Conservation (phyloP, 805 yeast species). For the Candida insectorum region DNA sequence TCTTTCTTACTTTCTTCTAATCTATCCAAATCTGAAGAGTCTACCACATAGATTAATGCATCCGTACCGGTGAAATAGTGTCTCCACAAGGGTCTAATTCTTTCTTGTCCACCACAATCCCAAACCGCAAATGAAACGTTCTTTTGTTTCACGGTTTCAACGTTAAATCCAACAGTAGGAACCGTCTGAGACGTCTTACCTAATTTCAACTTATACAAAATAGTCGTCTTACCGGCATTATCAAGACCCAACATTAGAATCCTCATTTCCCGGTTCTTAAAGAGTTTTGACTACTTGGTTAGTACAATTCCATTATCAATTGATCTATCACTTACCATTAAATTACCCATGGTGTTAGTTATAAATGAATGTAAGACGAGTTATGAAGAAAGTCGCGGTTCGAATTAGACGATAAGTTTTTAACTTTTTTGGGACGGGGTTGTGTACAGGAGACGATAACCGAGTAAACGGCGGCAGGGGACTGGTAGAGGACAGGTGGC, state of each 20-base stretch:
- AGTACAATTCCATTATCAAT: background rate
- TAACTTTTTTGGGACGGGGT: constrained; percentile 3
- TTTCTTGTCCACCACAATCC: constrained; percentile 99
- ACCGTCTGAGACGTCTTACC: constrained; percentile 76
- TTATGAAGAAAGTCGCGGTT: constrained; percentile 1
- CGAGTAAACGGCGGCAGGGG: background rate
- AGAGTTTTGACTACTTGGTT: constrained; percentile 30
- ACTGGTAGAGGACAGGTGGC: background rate
- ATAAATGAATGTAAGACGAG: background rate
- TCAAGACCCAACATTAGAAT: constrained; percentile 90
- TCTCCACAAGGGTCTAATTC: constrained; percentile 97
- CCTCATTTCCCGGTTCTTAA: constrained; percentile 91
- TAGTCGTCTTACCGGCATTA: constrained; percentile 90
- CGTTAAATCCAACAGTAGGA: constrained; percentile 94
- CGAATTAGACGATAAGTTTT: constrained; percentile 7
- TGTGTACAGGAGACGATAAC: too few species aligned
- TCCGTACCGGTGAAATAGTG: constrained; percentile 93
- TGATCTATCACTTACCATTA: constrained; percentile 10
- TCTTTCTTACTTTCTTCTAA: constrained; percentile 77
- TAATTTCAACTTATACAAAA: constrained; percentile 75
- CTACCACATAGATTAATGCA: constrained; percentile 88
- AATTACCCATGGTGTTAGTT: constrained; percentile 13
- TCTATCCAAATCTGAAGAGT: constrained; percentile 69
- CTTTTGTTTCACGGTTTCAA: constrained; percentile 95
- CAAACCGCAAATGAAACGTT: constrained; percentile 95